Evolutionary conservation across 495 filamentous ascomycete species (phyloP).

Genomic region (Aspergillus avenaceus): DNA sequence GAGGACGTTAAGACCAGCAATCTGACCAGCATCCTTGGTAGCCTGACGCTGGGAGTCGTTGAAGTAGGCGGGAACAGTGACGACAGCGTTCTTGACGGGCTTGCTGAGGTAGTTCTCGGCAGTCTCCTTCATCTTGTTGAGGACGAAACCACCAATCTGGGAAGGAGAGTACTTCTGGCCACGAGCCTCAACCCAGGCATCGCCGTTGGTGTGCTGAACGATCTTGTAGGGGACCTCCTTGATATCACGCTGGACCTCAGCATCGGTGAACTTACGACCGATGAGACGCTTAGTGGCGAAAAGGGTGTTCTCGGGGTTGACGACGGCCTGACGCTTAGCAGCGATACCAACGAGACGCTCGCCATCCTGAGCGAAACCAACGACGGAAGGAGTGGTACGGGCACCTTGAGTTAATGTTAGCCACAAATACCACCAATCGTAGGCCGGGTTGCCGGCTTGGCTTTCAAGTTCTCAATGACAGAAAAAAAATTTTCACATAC

Average conservation of each 20-base stretch:
- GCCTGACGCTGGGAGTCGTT: conserved; percentile 97
- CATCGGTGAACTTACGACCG: conserved; percentile 94
- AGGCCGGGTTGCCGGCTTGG: background rate
- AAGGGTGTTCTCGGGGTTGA: conserved; percentile 98
- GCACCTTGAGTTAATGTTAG: conserved; percentile 57
- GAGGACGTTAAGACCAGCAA: conserved; percentile 90
- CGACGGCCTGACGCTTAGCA: conserved; percentile 97
- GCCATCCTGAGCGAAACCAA: conserved; percentile 94
- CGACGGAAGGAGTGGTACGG: conserved; percentile 93
- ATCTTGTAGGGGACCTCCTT: conserved; percentile 99
- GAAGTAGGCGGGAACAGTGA: conserved; percentile 96
- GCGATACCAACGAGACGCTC: conserved; percentile 97
- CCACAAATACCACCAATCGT: background rate
- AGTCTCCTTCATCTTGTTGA: conserved; percentile 99
- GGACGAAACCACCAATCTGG: conserved; percentile 94
- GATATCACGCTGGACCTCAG: conserved; percentile 95
- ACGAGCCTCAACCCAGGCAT: conserved; percentile 95
- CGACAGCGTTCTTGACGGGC: conserved; percentile 88
- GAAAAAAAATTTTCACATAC: conserved; percentile 47
- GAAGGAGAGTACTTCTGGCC: conserved; percentile 97
- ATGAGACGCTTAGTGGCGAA: conserved; percentile 99
- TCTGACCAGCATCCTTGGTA: conserved; percentile 97
- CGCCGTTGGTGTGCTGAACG: conserved; percentile 94
- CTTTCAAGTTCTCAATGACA: background rate
- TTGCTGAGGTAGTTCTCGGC: conserved; percentile 88